Evolutionary conservation across 805 yeast genomes (phyloP), one percentile per base, ranked within the genome.

Genomic region (Yamadazyma paraphyllophila): DNA sequence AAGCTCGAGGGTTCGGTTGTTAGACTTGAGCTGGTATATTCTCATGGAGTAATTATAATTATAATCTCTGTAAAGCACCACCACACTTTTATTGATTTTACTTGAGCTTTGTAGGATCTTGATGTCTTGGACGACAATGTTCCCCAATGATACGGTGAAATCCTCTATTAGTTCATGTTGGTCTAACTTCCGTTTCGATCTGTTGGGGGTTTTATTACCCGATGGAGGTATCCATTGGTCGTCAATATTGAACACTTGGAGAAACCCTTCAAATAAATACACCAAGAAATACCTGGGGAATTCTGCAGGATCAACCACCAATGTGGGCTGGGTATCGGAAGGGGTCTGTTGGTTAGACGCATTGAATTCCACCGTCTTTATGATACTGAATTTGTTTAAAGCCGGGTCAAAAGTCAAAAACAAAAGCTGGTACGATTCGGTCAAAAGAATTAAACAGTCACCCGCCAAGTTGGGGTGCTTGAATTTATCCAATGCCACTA

Each of bases 21-120:
- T 33, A 16, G 37, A 14, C 25, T 51, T 51, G 2, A 66, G 27
- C n/a, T 45, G 31, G 50, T 63, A 69, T 51, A 50, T 59, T 27
- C 73, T 56, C 35, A 69, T 46, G 9, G 70, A 63, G 40, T 58
- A 61, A 43, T 56, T 53, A 50, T 61, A 65, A 39, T 64, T 65
- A 39, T 62, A 63, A 44, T 67, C 72, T 16, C 73, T 55, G 47
- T 63, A 66, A 5, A 68, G 45, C 1, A 66, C 46, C 1, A 68
- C 71, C 67, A n/a, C n/a, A 30, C 17, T 17, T 16, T 25, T 10
- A 48, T 27, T 11, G 34, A 32, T 15, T 27, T 13, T 16, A 29
- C 8, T 29, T 7, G 24, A 20, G 12, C 40, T 27, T 9, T 46
- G 36, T 10, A 49, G 35, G 8, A 51, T 40, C 26, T 43, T 42